Evolutionary conservation across 208 protist genomes (phyloP).

Genomic region (Acanthamoeba lenticulata): DNA sequence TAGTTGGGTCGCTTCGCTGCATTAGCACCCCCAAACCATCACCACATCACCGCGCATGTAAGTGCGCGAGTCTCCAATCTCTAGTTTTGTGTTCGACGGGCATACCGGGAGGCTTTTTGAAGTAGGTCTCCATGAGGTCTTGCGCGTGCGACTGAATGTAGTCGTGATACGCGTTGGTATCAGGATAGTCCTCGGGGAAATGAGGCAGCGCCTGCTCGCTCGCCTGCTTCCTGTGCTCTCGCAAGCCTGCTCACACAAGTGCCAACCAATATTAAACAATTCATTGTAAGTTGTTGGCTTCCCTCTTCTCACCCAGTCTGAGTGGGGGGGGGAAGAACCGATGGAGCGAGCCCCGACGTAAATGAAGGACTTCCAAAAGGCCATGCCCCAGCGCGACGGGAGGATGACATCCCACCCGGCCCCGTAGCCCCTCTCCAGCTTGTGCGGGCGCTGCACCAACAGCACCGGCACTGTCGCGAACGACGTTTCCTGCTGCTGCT

Average conservation of each 20-base stretch:
- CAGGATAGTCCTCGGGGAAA: constrained; percentile 78
- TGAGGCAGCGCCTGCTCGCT: constrained; percentile 69
- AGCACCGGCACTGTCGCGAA: constrained; percentile 19
- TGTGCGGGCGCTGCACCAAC: constrained; percentile 53
- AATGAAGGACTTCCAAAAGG: constrained; percentile 79
- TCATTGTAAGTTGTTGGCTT: no score
- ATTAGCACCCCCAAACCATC: not conserved
- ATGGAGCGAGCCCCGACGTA: constrained; percentile 77
- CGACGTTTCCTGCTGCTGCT: not conserved
- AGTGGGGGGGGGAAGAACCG: not conserved
- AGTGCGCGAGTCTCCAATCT: constrained; percentile 35
- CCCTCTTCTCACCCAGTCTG: no score
- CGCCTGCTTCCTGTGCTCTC: constrained; percentile 66
- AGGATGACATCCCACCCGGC: constrained; percentile 81
- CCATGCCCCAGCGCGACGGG: constrained; percentile 69
- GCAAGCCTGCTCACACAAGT: constrained; percentile 6
- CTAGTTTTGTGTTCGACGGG: not conserved
- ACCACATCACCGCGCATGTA: not conserved
- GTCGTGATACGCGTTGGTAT: constrained; percentile 10
- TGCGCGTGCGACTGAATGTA: constrained; percentile 36
- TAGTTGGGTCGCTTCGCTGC: constrained; percentile 74
- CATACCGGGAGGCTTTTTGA: constrained; percentile 24
- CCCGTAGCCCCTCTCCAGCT: constrained; percentile 16
- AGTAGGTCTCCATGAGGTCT: constrained; percentile 3
- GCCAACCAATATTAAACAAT: not conserved